Percentiles rank a stretch among this genome's conserved stretches.
Evolutionary conservation across 148 eudicot genomes (phyloP).

Genomic region (Silene latifolia): DNA sequence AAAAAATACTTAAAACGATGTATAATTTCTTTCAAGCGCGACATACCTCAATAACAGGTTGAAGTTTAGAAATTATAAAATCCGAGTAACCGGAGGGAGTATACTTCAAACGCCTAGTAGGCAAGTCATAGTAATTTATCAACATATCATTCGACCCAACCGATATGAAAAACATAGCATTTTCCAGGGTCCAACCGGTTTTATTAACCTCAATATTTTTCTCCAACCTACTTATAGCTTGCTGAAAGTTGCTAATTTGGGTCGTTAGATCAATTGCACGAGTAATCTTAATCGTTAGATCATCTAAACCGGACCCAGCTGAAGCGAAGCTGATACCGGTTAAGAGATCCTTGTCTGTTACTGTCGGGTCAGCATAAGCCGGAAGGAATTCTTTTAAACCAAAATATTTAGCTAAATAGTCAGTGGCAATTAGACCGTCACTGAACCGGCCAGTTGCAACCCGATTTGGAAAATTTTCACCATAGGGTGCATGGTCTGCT

Average conservation of each 20-base stretch:
- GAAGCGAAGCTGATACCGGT: conserved; percentile 50
- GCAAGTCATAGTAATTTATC: conserved; percentile 27
- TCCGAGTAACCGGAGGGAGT: conserved; percentile 18
- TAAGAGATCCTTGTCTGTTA: conserved; percentile 27
- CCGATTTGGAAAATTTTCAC: conserved; percentile 26
- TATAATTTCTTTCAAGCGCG: not conserved
- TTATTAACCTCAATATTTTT: conserved; percentile 5
- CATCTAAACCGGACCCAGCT: conserved; percentile 44
- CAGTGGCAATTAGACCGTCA: conserved; percentile 35
- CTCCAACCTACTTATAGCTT: conserved; percentile 22
- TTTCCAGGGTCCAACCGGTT: conserved; percentile 15
- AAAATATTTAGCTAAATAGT: conserved; percentile 21
- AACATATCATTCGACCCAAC: conserved; percentile 29
- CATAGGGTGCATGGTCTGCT: conserved; percentile 37
- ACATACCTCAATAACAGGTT: conserved; percentile 20
- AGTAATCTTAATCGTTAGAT: conserved; percentile 23
- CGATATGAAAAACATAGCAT: conserved; percentile 26
- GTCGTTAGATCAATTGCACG: conserved; percentile 9
- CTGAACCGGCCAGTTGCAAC: conserved; percentile 41
- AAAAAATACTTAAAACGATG: no score
- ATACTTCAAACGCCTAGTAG: conserved; percentile 10
- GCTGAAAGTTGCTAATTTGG: conserved; percentile 12
- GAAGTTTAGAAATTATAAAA: conserved; percentile 21
- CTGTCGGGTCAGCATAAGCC: conserved; percentile 22
- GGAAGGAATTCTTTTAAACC: conserved; percentile 20